Percentiles rank a stretch among this genome's conserved stretches.
Evolutionary conservation across 1,284 basidiomycete genomes (phyloP).

Genomic region (Rhodotorula sp.): DNA sequence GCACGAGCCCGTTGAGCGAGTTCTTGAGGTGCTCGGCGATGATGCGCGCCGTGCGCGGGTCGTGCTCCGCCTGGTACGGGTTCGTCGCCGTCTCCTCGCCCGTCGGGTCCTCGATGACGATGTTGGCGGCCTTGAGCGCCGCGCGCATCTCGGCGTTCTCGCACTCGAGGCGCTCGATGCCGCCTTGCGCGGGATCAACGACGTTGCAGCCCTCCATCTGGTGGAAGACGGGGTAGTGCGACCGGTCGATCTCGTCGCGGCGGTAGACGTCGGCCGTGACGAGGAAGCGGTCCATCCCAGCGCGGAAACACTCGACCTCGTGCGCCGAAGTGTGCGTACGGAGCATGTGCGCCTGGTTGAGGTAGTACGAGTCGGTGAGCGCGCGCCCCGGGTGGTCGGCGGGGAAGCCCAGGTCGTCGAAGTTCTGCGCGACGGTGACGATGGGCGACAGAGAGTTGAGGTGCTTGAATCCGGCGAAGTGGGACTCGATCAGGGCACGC

Average conservation of each 20-base stretch:
- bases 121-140: conserved; percentile 67
- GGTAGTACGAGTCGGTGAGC: conserved; percentile 91
- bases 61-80: conserved; percentile 76
- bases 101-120: conserved; percentile 83
- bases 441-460: conserved; percentile 69
- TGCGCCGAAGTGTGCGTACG: conserved; percentile 97
- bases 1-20: conserved; percentile 83
- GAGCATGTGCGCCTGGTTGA: conserved; percentile 86
- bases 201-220: conserved; percentile 96
- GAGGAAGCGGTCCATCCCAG: conserved; percentile 78
- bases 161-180: conserved; percentile 45
- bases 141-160: conserved; percentile 63
- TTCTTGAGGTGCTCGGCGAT: conserved; percentile 86
- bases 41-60: conserved; percentile 67
- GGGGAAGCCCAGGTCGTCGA: conserved; percentile 88
- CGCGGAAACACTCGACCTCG: conserved; percentile 86
- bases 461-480: conserved; percentile 71
- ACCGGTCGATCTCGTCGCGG: conserved; percentile 95
- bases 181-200: conserved; percentile 56
- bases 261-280: conserved; percentile 98
- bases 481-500: conserved; percentile 77
- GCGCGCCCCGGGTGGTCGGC: conserved; percentile 89
- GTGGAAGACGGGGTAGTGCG: conserved; percentile 98
- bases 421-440: conserved; percentile 89
- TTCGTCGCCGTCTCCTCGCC: conserved; percentile 68